Evolutionary conservation across 2,329 filamentous ascomycete genomes (phyloP), one percentile per base, ranked within the genome.

Genomic region (Macrophomina phaseolina): DNA sequence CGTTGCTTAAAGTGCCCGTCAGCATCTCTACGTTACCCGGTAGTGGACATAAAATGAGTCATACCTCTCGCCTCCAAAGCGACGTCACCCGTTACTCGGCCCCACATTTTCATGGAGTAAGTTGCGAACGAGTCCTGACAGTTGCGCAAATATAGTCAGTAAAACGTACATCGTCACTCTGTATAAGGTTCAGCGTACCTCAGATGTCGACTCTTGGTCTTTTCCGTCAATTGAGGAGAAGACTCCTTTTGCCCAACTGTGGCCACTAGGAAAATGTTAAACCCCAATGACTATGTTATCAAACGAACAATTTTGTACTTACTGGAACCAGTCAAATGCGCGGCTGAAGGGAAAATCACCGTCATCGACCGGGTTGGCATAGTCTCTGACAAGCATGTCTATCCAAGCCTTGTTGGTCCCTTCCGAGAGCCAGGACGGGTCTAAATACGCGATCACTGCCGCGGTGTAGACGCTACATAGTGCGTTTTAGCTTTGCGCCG

Each of bases 81-180:
- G 3, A 81, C 78, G 79, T 98, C 90, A 34, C 90, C 89, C 67
- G 85, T 89, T 6, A 91, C 90, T 32, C 84, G 85, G 4, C 94
- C 95, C 95, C 95, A 98, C 90, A 98, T 93, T 83, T 97, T 97
- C 74, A 97, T 80, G 0, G 91, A 93, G 77, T 97, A 97, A 1
- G 89, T 88, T 65, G 91, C 90, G 87, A 97, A 94, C 67, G 89
- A 88, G 79, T 98, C 23, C 23, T 23, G 23, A 2, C 23, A 23
- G 23, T 23, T 2, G 23, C 23, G 23, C 23, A 23, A 23, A 23
- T 23, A 23, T 23, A 23, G 2, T 23, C 23, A 23, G 23, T 23
- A 23, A 23, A 23, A 23, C 23, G 23, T 23, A 23, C 23, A 23
- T 23, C 3, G 23, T 3, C 2, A 23, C 23, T 2, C 23, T 23